Evolutionary conservation across 495 filamentous ascomycete genomes (phyloP), one percentile per base, ranked within the genome.

Genomic region (Neurospora sp.): DNA sequence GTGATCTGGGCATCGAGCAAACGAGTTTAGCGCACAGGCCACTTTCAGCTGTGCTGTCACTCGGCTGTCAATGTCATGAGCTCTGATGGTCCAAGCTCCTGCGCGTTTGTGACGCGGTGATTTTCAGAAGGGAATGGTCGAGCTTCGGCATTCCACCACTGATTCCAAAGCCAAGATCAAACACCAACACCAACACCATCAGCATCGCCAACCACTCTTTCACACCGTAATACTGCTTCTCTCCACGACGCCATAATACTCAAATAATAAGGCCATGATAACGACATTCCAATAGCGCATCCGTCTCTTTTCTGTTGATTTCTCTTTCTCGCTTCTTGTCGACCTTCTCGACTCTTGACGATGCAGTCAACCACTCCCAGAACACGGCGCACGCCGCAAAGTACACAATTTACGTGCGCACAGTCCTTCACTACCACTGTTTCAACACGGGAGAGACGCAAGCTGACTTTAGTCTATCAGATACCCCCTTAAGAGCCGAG

Each of bases 401-500:
- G 80, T 69, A 80, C 78, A 31, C 80, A 81, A 41, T 72, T 80
- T 69, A 80, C 76, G 78, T 76, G 78, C 41, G 73, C 71, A 71
- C 18, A 66, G 10, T 20, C 66, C 69, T 44, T 70, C 69, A 40
- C 71, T 41, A 41, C 73, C 54, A 39, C 66, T 31, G 8, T 54
- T 31, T 71, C 6, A 12, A 37, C 5, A 4, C 6, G 1, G 18
- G 62, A 23, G 62, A 72, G 11, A 59, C 20, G 27, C 46, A 77
- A 27, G 72, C 76, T 73, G 42, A 75, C 48, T 46, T 14, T 5
- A 14, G 18, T 59, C 1, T 5, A 38, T 23, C 71, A 96, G 92
- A 82, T 96, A 96, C 78, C 86, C 92, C 71, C 86, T 96, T 23
- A 85, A 89, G 69, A 89, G 92, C 79, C 92, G 93, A 76, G 85